phyloP scores from a whole-genome alignment of 306 rosid species.

The Citrullus mucosospermus region DNA sequence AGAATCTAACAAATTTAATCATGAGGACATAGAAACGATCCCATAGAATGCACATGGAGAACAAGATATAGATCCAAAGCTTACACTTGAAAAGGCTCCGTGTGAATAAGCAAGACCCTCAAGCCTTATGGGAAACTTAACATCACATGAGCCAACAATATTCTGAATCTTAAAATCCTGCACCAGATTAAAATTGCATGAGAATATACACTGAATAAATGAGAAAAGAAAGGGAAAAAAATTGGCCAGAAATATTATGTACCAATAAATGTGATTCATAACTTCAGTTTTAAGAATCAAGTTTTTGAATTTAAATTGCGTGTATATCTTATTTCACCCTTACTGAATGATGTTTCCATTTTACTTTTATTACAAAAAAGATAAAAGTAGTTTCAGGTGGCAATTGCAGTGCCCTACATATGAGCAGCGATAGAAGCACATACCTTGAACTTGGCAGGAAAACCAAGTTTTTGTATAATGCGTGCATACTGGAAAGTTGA shows the following conservation, averaged over 20 bases:
- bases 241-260: too few relatives aligned
- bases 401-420: not conserved
- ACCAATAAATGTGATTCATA: too few relatives aligned
- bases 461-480: constrained; percentile 82
- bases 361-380: not conserved
- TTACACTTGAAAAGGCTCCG: constrained; percentile 83
- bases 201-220: not conserved
- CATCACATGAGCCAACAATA: constrained; percentile 88
- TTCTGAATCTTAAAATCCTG: constrained; percentile 89
- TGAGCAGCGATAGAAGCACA: not conserved
- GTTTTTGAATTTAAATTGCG: not conserved
- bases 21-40: not conserved
- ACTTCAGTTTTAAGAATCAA: not conserved
- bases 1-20: not conserved
- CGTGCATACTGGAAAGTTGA: constrained; percentile 68
- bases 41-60: not conserved
- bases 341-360: not conserved
- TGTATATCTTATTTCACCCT: not conserved
- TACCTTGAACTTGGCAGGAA: constrained; percentile 83
- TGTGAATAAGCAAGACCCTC: constrained; percentile 92
- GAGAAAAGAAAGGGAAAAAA: too few relatives aligned
- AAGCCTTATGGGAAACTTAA: constrained; percentile 82
- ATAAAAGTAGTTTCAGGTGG: not conserved
- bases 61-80: constrained; percentile 13
- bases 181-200: not conserved